These are phyloP conservation scores for Drechslera avenae DNA, from an alignment of 2,329 filamentous ascomycete genomes.

Conservation along the genomic window DNA sequence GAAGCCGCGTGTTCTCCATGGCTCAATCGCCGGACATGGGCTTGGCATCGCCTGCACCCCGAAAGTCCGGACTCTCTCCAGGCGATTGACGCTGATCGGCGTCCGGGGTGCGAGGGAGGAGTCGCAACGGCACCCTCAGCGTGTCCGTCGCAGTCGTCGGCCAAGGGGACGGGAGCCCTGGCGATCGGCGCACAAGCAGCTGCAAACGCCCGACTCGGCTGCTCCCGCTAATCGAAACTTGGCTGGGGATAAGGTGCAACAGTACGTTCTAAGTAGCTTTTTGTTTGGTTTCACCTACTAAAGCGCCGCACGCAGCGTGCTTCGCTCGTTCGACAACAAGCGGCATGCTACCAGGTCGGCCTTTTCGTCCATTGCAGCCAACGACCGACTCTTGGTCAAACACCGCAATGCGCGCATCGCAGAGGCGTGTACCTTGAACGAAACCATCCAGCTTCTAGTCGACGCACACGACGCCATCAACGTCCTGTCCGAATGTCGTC, in stretches of 20 bases:
- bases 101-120: constrained; percentile 28
- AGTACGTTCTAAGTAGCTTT: constrained; percentile 40
- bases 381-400: constrained; percentile 45
- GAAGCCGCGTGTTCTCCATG: constrained; percentile 35
- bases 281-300: constrained; percentile 43
- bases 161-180: constrained; percentile 12
- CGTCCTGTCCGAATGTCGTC: constrained; percentile 33
- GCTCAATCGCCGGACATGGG: constrained; percentile 23
- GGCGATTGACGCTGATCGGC: constrained; percentile 30
- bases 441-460: constrained; percentile 35
- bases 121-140: constrained; percentile 19
- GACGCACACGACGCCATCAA: constrained; percentile 41
- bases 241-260: constrained; percentile 43
- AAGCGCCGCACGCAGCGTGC: constrained; percentile 38
- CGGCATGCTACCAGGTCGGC: constrained; percentile 18
- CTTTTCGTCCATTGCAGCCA: constrained; percentile 39
- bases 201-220: constrained; percentile 27
- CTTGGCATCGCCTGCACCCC: constrained; percentile 32
- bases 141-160: constrained; percentile 15
- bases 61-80: constrained; percentile 37
- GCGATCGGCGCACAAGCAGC: constrained; percentile 29
- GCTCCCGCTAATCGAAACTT: constrained; percentile 37
- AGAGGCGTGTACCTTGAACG: constrained; percentile 36
- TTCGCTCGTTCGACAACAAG: constrained; percentile 34
- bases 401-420: constrained; percentile 37